Evolutionary conservation across 305 asterid genomes (phyloP).

Genomic region (Fraxinus angustifolia): DNA sequence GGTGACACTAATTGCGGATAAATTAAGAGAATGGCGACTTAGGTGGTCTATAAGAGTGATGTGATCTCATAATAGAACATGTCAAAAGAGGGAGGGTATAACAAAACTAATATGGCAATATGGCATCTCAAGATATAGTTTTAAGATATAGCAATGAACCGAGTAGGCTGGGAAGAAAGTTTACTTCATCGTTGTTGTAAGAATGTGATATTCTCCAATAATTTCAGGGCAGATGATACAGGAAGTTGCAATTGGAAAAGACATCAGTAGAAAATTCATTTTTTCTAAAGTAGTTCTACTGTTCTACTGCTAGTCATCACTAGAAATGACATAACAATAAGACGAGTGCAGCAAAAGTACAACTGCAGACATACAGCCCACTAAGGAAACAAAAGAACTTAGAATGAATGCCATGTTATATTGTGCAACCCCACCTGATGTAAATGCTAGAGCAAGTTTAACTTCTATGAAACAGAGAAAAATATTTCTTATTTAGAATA

Average conservation of each 20-base stretch:
- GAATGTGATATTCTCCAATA: neutral
- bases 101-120: neutral
- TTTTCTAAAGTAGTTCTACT: neutral
- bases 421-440: neutral
- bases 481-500: neutral
- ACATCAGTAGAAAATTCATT: neutral
- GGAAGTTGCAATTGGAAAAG: neutral
- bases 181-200: neutral
- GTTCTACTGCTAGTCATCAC: neutral
- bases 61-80: neutral
- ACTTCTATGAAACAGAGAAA: neutral
- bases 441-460: neutral
- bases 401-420: neutral
- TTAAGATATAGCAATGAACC: neutral
- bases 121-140: neutral
- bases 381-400: neutral
- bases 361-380: neutral
- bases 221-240: neutral
- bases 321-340: neutral
- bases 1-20: neutral
- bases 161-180: neutral
- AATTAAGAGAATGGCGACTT: neutral
- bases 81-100: neutral
- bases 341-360: neutral
- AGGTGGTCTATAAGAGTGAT: neutral